These are phyloP conservation scores for Capsicum baccatum DNA, from an alignment of 257 asterid species.

Conservation along the genomic window DNA sequence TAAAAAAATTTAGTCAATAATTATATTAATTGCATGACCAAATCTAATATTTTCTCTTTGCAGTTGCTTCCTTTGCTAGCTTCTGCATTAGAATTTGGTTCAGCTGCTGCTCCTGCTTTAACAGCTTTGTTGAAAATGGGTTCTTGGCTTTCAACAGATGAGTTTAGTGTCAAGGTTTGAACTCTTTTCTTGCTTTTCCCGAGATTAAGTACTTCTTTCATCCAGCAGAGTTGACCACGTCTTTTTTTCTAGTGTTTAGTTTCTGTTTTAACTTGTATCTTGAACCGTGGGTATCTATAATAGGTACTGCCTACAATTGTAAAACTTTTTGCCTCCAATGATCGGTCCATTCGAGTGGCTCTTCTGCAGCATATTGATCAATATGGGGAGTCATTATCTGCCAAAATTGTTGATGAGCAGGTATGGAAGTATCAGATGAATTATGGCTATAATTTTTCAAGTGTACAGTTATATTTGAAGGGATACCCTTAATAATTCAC, in stretches of 20 bases:
- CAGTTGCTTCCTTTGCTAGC: slow-evolving; percentile 97
- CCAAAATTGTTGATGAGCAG: slow-evolving; percentile 93
- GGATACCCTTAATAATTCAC: not conserved
- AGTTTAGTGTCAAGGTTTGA: slow-evolving; percentile 74
- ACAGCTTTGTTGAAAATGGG: slow-evolving; percentile 93
- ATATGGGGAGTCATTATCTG: slow-evolving; percentile 84
- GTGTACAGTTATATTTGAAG: slow-evolving; percentile 21
- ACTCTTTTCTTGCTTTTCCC: slow-evolving; percentile 30
- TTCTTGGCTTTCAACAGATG: slow-evolving; percentile 85
- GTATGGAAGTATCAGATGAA: slow-evolving; percentile 50
- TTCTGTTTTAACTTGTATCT: slow-evolving; percentile 23
- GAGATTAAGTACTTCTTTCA: slow-evolving; percentile 24
- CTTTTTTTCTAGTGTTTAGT: not conserved
- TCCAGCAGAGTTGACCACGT: slow-evolving; percentile 13
- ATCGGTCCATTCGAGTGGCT: slow-evolving; percentile 85
- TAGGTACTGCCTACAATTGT: slow-evolving; percentile 86
- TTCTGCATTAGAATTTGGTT: slow-evolving; percentile 92
- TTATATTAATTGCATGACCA: not conserved
- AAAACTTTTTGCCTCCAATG: slow-evolving; percentile 89
- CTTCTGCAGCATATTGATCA: slow-evolving; percentile 96
- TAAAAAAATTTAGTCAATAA: not conserved
- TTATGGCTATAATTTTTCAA: slow-evolving; percentile 30
- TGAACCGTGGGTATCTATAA: slow-evolving; percentile 19
- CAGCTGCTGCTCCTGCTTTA: slow-evolving; percentile 99
- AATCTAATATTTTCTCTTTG: slow-evolving; percentile 35